These are phyloP conservation scores for Ceratocystis harringtonii DNA, from an alignment of 2,329 filamentous ascomycete species.

Conservation along the genomic window DNA sequence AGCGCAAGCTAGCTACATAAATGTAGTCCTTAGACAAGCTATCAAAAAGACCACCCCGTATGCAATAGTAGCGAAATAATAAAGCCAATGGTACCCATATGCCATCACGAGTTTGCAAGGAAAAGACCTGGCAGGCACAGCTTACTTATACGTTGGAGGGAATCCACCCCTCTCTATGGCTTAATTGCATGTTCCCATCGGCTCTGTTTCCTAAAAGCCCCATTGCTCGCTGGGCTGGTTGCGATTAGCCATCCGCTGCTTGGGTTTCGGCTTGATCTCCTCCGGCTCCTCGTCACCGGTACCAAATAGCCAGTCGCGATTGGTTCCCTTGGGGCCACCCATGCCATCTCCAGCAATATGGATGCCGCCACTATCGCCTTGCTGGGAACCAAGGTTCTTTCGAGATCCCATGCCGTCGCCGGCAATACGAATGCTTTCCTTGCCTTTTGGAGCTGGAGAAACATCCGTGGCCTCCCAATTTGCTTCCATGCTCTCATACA, in stretches of 20 bases:
- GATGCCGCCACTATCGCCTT: conserved; percentile 24
- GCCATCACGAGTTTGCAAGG: background rate
- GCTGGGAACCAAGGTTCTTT: conserved; percentile 22
- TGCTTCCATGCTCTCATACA: conserved; percentile 57
- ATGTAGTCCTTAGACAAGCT: background rate
- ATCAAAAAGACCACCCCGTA: background rate
- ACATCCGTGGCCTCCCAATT: conserved; percentile 43
- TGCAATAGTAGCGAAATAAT: background rate
- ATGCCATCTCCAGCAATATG: conserved; percentile 49
- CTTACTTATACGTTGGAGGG: background rate
- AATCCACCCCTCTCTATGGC: background rate
- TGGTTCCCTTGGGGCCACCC: conserved; percentile 43
- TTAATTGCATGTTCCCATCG: background rate
- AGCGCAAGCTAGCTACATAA: background rate
- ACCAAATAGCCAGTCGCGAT: conserved; percentile 44
- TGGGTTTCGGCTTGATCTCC: conserved; percentile 21
- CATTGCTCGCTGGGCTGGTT: conserved; percentile 30
- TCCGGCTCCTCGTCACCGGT: conserved; percentile 30
- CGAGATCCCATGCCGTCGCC: conserved; percentile 46
- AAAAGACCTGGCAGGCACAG: background rate
- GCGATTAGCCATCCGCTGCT: conserved; percentile 26
- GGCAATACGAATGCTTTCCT: conserved; percentile 25
- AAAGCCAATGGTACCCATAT: background rate
- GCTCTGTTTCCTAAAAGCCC: conserved; percentile 29
- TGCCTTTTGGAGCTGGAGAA: conserved; percentile 28